Conservation (phyloP, 2,329 filamentous ascomycete species). For the Botryotinia convoluta region DNA sequence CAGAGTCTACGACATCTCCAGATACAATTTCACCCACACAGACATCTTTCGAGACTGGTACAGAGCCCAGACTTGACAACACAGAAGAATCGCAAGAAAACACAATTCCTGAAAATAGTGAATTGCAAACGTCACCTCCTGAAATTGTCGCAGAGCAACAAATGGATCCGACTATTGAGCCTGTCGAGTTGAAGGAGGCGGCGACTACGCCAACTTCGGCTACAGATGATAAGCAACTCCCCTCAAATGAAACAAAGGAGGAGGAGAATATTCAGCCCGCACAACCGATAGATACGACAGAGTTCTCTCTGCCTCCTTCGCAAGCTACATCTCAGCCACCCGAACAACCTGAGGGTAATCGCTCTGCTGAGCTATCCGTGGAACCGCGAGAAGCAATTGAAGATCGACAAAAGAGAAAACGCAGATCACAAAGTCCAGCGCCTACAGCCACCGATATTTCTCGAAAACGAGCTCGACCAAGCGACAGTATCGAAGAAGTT, state of each 20-base stretch:
- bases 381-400: conserved; percentile 42
- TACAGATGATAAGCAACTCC: background rate
- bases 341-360: conserved; percentile 24
- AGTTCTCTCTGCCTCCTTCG: conserved; percentile 24
- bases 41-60: conserved; percentile 11
- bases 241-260: background rate
- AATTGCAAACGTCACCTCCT: conserved; percentile 5
- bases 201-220: background rate
- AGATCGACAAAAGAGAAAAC: conserved; percentile 64
- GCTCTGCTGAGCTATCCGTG: conserved; percentile 28
- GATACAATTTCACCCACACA: conserved; percentile 29
- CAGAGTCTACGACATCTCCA: conserved; percentile 29
- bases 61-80: background rate
- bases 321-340: conserved; percentile 21
- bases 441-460: conserved; percentile 52
- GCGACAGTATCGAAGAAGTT: conserved; percentile 29
- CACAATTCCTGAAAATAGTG: background rate
- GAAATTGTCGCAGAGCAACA: background rate
- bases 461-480: conserved; percentile 54
- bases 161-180: conserved; percentile 20
- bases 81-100: background rate
- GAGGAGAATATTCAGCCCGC: background rate
- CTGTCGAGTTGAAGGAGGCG: background rate
- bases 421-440: conserved; percentile 61
- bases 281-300: conserved; percentile 25